These are phyloP conservation scores for Auriscalpium orientale DNA, from an alignment of 768 basidiomycete genomes.

Conservation along the genomic window DNA sequence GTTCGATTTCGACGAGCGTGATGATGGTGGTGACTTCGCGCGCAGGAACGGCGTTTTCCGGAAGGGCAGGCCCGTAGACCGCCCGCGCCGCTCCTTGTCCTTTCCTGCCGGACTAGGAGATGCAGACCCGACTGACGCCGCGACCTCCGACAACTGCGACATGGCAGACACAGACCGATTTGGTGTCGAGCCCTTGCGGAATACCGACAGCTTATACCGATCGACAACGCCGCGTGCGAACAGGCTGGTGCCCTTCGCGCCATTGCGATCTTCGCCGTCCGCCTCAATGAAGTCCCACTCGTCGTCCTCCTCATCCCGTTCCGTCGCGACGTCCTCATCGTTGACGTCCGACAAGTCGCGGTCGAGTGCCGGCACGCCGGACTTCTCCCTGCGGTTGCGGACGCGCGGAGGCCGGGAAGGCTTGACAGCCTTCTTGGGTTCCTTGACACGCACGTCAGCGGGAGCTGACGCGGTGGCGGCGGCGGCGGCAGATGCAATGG, in stretches of 20 bases:
- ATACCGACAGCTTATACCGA: conserved; percentile 76
- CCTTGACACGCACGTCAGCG: conserved; percentile 10
- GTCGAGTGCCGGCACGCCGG: conserved; percentile 76
- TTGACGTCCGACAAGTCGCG: conserved; percentile 53
- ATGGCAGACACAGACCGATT: conserved; percentile 47
- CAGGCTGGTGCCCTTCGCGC: conserved; percentile 69
- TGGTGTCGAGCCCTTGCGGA: conserved; percentile 74
- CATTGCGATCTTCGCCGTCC: conserved; percentile 76
- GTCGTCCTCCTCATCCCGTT: conserved; percentile 62
- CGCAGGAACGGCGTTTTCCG: conserved; percentile 69
- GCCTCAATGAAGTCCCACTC: conserved; percentile 91
- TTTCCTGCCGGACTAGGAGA: conserved; percentile 35
- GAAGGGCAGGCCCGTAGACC: conserved; percentile 62
- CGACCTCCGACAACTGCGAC: conserved; percentile 46
- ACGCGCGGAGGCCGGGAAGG: conserved; percentile 17
- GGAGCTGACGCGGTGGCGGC: background rate
- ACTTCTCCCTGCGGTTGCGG: conserved; percentile 65
- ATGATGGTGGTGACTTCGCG: conserved; percentile 56
- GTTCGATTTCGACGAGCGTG: conserved; percentile 25
- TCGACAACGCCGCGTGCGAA: conserved; percentile 92
- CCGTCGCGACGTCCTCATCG: conserved; percentile 36
- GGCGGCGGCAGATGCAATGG: conserved; percentile 8
- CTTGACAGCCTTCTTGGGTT: conserved; percentile 5
- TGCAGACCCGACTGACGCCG: conserved; percentile 29
- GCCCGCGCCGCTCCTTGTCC: conserved; percentile 56